Conservation (phyloP, 352 stramenopile species). For the Globisporangium spiculum region DNA sequence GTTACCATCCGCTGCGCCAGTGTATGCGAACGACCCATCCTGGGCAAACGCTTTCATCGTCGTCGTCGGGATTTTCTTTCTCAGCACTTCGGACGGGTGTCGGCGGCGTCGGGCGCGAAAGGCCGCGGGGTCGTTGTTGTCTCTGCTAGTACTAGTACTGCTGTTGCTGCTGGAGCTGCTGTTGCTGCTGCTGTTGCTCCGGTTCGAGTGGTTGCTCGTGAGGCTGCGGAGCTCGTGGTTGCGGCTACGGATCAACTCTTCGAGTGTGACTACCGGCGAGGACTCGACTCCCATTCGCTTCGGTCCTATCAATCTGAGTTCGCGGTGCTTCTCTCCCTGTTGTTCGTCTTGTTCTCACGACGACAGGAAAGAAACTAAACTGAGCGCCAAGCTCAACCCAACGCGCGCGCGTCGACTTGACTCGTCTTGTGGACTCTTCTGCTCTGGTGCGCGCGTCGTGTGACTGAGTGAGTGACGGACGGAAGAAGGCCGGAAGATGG, state of each 20-base stretch:
- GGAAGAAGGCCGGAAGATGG: background rate
- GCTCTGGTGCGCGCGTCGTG: background rate
- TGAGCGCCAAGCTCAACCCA: background rate
- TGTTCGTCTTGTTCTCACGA: background rate
- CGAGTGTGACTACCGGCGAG: background rate
- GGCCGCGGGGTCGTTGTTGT: background rate
- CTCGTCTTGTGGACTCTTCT: background rate
- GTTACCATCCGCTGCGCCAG: background rate
- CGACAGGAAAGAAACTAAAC: conserved; percentile 8
- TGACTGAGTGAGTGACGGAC: background rate
- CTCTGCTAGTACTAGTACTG: background rate
- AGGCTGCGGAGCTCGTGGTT: conserved; percentile 4
- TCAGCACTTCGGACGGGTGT: conserved; percentile 9
- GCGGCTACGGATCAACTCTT: conserved; percentile 8
- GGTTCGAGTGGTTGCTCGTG: background rate
- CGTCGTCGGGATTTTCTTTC: background rate
- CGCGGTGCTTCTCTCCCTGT: background rate
- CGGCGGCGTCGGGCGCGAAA: conserved; percentile 9
- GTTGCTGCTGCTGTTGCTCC: conserved; percentile 10
- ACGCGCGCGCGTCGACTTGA: background rate
- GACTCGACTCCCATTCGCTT: conserved; percentile 10
- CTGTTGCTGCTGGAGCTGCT: background rate
- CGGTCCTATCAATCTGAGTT: background rate
- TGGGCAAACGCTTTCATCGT: conserved; percentile 15
- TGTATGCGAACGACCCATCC: conserved; percentile 19